Base-by-base conservation (phyloP, 2,329 filamentous ascomycete species). In the Monilinia fructigena region DNA sequence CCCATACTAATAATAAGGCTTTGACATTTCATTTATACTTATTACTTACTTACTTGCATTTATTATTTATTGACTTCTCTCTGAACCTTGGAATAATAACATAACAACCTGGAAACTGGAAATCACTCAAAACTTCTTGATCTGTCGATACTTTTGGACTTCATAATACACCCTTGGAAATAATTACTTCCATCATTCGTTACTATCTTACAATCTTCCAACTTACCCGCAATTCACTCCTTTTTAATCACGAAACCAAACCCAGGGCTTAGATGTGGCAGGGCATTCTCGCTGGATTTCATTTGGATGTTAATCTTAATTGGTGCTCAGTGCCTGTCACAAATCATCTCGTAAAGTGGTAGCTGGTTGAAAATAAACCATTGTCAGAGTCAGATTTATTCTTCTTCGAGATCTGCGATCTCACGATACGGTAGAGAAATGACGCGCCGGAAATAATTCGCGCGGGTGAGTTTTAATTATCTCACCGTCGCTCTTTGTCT, bases 371-470 rank as follows among this genome's bases (percentile, higher is more conserved):
- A 61, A 61, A 18, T 48, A 54, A 42, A 54, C 35, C 58, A 61
- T 55, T 16, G 12, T 20, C 35, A 66, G 28, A 42, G 18, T 35
- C 50, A 28, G 11, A 63, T 31, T 47, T 40, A 45, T 63, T 63
- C 45, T 63, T 63, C 23, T 53, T 63, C 28, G 12, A 54, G 60
- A 59, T 62, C 50, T 47, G 35, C 38, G 40, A 66, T 52, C 53
- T 63, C 59, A 35, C 31, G 4, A 45, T 50, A 54, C 50, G 23
- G 31, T 60, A 45, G 23, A 63, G 45, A 63, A 14, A 85, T 85
- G 83, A 83, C 82, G 73, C 79, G 83, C 71, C 83, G 72, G 80
- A 83, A 66, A 83, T 84, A 66, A 83, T 85, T 70, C 78, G 83
- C 78, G 82, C 82, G 74, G 83, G 83, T 84, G 78, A 69, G 80